Conservation (phyloP, 257 asterid species). For the Ballota nigra region DNA sequence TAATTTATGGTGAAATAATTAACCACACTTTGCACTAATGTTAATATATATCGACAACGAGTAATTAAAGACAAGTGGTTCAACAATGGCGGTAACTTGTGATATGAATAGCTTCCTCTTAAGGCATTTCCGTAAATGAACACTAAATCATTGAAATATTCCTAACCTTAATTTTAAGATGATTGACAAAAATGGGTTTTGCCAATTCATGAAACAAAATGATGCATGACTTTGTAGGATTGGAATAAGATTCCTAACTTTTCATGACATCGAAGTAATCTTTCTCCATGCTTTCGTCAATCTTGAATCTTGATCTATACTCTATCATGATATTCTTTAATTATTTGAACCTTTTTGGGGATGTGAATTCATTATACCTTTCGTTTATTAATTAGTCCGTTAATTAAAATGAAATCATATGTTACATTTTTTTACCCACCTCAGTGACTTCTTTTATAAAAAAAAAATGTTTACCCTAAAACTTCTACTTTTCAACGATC, state of each 20-base stretch:
- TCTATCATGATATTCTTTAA: not conserved
- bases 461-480: too few relatives aligned
- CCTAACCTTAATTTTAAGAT: constrained; percentile 57
- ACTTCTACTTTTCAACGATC: too few relatives aligned
- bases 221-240: constrained; percentile 30
- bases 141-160: constrained; percentile 43
- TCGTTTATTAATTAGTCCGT: not conserved
- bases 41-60: not conserved
- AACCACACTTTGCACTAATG: not conserved
- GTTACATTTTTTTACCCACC: too few relatives aligned
- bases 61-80: not conserved
- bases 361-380: constrained; percentile 2
- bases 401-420: not conserved
- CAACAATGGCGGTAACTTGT: not conserved
- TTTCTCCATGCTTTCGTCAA: constrained; percentile 22
- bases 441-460: too few relatives aligned
- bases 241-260: constrained; percentile 70
- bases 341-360: not conserved
- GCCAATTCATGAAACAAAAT: not conserved
- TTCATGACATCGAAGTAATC: constrained; percentile 26
- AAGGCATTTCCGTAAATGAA: constrained; percentile 19
- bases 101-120: not conserved
- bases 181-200: constrained; percentile 26
- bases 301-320: constrained; percentile 35
- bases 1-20: constrained; percentile 20